Percentiles rank a stretch among this genome's conserved stretches.
Conservation (phyloP, 495 filamentous ascomycete genomes). For the Aspergillus coremiiformis region DNA sequence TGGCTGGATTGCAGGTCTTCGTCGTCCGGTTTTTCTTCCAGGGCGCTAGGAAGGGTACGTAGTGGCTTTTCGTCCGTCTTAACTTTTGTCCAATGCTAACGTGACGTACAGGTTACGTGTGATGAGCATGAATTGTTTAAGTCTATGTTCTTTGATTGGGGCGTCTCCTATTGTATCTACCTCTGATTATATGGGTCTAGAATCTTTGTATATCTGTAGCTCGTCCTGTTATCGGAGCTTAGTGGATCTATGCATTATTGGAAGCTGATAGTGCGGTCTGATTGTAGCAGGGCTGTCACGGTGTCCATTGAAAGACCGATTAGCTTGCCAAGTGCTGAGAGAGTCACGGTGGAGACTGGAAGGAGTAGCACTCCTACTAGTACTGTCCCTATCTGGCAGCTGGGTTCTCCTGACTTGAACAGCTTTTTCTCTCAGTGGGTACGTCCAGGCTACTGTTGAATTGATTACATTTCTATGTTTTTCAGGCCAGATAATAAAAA, state of each 20-base stretch:
- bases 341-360: background rate
- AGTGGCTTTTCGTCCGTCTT: too few relatives aligned
- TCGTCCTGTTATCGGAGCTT: background rate
- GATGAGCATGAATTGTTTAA: conserved; percentile 36
- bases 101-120: conserved; percentile 32
- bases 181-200: conserved; percentile 9
- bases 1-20: conserved; percentile 97
- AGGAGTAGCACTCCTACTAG: too few relatives aligned
- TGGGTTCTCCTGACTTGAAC: too few relatives aligned
- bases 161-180: conserved; percentile 22
- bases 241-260: background rate
- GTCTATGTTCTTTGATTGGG: conserved; percentile 25
- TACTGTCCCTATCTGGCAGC: background rate
- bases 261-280: too few relatives aligned
- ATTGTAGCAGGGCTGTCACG: too few relatives aligned
- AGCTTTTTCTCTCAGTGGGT: background rate
- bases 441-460: background rate
- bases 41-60: conserved; percentile 66
- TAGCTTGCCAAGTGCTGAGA: background rate
- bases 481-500: too few relatives aligned
- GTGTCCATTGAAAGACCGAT: background rate
- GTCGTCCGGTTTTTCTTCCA: conserved; percentile 99
- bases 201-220: background rate
- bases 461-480: background rate
- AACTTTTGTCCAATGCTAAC: background rate